Conservation (phyloP, 768 basidiomycete genomes). For the Leccinum longicurvipes region DNA sequence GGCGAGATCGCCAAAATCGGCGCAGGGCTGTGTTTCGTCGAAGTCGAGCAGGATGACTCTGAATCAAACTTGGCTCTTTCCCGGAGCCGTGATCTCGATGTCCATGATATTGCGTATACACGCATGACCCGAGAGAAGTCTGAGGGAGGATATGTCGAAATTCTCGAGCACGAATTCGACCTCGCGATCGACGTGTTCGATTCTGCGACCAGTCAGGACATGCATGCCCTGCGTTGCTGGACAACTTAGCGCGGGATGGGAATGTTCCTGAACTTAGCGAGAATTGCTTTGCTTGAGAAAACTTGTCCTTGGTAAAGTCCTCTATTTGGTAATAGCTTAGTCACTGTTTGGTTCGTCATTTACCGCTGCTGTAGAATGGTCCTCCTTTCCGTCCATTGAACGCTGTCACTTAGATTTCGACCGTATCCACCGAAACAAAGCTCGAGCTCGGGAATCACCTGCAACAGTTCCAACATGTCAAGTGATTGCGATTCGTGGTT, state of each 20-base stretch:
- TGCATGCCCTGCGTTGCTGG: background rate
- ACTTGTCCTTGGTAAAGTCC: too few relatives aligned
- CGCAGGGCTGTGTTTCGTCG: constrained; percentile 70
- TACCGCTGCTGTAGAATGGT: too few relatives aligned
- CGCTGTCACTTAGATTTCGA: too few relatives aligned
- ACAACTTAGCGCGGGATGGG: constrained; percentile 63
- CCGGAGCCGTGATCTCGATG: constrained; percentile 48
- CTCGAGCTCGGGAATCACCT: too few relatives aligned
- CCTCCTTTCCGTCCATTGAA: too few relatives aligned
- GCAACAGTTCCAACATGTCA: too few relatives aligned
- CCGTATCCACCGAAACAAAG: too few relatives aligned
- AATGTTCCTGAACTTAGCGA: constrained; percentile 52
- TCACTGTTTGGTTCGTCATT: too few relatives aligned
- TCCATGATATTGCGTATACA: constrained; percentile 72
- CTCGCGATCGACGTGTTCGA: constrained; percentile 65
- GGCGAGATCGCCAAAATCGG: constrained; percentile 89
- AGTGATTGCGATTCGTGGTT: too few relatives aligned
- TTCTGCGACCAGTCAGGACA: constrained; percentile 37
- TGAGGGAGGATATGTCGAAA: constrained; percentile 64
- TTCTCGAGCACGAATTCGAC: constrained; percentile 76
- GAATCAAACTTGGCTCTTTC: constrained; percentile 16
- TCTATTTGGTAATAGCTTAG: too few relatives aligned
- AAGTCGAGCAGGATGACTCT: constrained; percentile 60
- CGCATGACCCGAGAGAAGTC: constrained; percentile 64
- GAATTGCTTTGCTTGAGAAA: too few relatives aligned